A percentile compares a stretch with the other conserved stretches of the same genome.
Evolutionary conservation across 1,139 yeast genomes (phyloP).

Genomic region (Geotrichum armillariae): DNA sequence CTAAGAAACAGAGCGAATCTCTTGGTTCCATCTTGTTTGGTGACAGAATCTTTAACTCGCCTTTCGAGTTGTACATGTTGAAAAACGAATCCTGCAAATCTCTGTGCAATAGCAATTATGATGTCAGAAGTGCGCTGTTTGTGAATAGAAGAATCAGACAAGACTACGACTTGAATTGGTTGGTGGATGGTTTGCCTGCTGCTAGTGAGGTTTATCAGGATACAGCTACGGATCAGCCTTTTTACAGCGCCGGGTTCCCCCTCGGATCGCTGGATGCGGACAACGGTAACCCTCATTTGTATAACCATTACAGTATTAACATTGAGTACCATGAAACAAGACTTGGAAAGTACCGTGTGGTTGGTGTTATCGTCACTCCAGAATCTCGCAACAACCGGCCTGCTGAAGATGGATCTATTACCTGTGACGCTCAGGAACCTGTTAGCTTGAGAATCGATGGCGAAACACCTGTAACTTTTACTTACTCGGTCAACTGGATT

Average conservation of each 20-base stretch:
- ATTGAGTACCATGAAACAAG: constrained; percentile 81
- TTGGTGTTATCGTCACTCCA: constrained; percentile 82
- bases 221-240: constrained; percentile 35
- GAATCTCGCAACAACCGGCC: constrained; percentile 48
- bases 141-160: constrained; percentile 76
- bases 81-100: constrained; percentile 63
- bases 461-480: constrained; percentile 49
- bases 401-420: constrained; percentile 26
- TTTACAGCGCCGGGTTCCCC: constrained; percentile 80
- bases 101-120: constrained; percentile 61
- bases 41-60: constrained; percentile 91
- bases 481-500: constrained; percentile 65
- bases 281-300: constrained; percentile 55
- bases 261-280: constrained; percentile 50
- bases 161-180: constrained; percentile 88
- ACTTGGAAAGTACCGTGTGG: constrained; percentile 75
- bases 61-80: constrained; percentile 77
- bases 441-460: constrained; percentile 39
- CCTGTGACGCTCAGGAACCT: constrained; percentile 38
- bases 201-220: constrained; percentile 68
- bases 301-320: constrained; percentile 76
- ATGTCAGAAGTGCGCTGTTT: constrained; percentile 66
- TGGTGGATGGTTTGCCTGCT: constrained; percentile 92
- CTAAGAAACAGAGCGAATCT: constrained; percentile 79
- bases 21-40: constrained; percentile 93